Evolutionary conservation across 78 protist genomes (phyloP).

Genomic region (Speleostelium caveatum): DNA sequence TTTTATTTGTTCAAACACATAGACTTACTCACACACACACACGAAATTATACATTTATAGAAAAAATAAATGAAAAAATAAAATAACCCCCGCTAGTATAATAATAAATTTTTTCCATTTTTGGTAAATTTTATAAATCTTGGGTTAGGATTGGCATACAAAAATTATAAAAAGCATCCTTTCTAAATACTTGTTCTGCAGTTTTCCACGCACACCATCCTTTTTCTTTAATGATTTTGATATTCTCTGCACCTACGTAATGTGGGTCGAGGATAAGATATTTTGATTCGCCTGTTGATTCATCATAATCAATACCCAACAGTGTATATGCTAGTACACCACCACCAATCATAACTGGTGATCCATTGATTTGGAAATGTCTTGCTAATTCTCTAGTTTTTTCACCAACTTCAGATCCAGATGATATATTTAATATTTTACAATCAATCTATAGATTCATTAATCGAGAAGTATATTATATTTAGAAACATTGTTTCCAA

Average conservation of each 20-base stretch:
- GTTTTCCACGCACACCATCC: conserved; percentile 83
- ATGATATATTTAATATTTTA: conserved; percentile 61
- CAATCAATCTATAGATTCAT: conserved; percentile 50
- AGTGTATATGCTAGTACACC: conserved; percentile 92
- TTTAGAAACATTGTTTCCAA: conserved; percentile 65
- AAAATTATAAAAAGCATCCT: conserved; percentile 81
- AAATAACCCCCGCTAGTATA: too few relatives aligned
- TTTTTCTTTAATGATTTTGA: conserved; percentile 61
- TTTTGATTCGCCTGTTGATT: conserved; percentile 66
- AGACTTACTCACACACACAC: too few relatives aligned
- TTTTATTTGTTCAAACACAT: too few relatives aligned
- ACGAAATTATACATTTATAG: too few relatives aligned
- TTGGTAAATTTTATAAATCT: conserved; percentile 64
- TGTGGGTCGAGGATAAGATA: conserved; percentile 94
- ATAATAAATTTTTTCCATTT: too few relatives aligned
- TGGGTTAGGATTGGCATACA: conserved; percentile 60
- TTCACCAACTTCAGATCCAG: conserved; percentile 46
- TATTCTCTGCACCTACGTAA: conserved; percentile 80
- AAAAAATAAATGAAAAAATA: too few relatives aligned
- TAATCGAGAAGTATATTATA: not conserved
- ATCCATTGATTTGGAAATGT: conserved; percentile 86
- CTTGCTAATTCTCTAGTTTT: conserved; percentile 75
- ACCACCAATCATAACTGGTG: conserved; percentile 94
- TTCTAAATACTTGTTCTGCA: conserved; percentile 58
- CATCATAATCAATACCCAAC: conserved; percentile 86